A percentile compares a stretch with the other conserved stretches of the same genome.
Evolutionary conservation across 1,284 basidiomycete genomes (phyloP).

Genomic region (Leccinum fuscescens): DNA sequence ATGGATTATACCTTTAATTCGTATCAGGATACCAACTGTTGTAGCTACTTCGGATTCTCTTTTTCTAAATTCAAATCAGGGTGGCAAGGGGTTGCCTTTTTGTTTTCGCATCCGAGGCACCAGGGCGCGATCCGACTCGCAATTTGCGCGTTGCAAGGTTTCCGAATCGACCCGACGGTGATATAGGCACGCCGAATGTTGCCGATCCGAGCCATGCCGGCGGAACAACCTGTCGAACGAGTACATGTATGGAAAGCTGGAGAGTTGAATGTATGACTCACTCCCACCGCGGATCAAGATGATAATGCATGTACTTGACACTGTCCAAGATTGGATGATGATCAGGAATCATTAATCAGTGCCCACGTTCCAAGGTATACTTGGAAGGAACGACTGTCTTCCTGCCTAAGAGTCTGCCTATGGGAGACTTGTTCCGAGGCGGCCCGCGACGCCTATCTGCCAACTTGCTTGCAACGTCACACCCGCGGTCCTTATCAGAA

Average conservation of each 20-base stretch:
- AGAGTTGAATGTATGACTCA: background rate
- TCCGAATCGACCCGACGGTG: background rate
- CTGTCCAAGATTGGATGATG: background rate
- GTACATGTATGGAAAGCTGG: background rate
- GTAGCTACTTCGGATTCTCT: background rate
- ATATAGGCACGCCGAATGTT: background rate
- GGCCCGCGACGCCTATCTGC: background rate
- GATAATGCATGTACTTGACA: background rate
- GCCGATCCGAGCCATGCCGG: background rate
- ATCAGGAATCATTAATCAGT: background rate
- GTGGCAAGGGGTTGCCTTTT: constrained; percentile 24
- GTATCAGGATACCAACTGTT: background rate
- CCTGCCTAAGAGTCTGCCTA: too few species aligned
- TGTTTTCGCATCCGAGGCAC: background rate
- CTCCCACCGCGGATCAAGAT: background rate
- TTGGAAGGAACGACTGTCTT: too few species aligned
- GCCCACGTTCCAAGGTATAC: background rate
- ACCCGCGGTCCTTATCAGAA: background rate
- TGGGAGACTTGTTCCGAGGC: background rate
- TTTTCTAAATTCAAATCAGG: constrained; percentile 8
- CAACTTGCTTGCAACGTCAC: background rate
- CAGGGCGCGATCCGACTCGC: background rate
- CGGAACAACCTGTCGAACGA: background rate
- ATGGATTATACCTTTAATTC: constrained; percentile 19
- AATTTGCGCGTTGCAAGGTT: background rate